Evolutionary conservation across 306 rosid genomes (phyloP), one percentile per base, ranked within the genome.

Genomic region (Casuarina glauca): DNA sequence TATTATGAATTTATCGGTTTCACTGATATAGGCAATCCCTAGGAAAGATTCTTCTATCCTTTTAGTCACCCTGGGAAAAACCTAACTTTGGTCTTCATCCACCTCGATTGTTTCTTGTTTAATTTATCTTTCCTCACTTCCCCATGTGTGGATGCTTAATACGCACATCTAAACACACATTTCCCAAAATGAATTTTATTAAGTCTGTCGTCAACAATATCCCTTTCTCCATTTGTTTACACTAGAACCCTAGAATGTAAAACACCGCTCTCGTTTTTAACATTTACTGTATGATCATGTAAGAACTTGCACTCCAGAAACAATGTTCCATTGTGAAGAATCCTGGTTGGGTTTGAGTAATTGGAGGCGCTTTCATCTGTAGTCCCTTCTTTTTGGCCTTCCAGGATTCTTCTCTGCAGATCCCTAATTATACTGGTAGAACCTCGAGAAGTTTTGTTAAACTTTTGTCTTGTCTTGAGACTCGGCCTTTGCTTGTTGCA

Each of bases 1-100:
- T 20, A 69, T 43, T 69, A 69, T 44, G 69, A 16, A 38, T 20
- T 63, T 45, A 44, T 39, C 44, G 69, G 36, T 63, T 63, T 39
- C 19, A 63, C 46, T 63, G 15, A 38, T 6, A 38, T 63, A 63
- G 13, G 69, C 73, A 46, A 69, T 69, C 73, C 73, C 73, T n/a
- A 69, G 38, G 4, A 43, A 43, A 63, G 69, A 63, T 63, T 38
- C 46, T 45, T 63, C 11, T 38, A 63, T 35, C 20, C 2, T 44
- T 63, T 15, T 32, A 20, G 43, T 38, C 17, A 63, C 69, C 13
- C 9, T 19, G 46, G 43, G 19, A 32, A 36, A 63, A 63, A 63
- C 69, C 69, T 39, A 63, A 63, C 17, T 38, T 38, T 63, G 20
- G 69, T 15, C 69, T 63, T 63, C 69, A 36, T 63, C 19, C 9